A percentile compares a stretch with the other conserved stretches of the same genome.
These are phyloP conservation scores for Aspergillus melleus DNA, from an alignment of 2,329 filamentous ascomycete genomes.

Conservation along the genomic window DNA sequence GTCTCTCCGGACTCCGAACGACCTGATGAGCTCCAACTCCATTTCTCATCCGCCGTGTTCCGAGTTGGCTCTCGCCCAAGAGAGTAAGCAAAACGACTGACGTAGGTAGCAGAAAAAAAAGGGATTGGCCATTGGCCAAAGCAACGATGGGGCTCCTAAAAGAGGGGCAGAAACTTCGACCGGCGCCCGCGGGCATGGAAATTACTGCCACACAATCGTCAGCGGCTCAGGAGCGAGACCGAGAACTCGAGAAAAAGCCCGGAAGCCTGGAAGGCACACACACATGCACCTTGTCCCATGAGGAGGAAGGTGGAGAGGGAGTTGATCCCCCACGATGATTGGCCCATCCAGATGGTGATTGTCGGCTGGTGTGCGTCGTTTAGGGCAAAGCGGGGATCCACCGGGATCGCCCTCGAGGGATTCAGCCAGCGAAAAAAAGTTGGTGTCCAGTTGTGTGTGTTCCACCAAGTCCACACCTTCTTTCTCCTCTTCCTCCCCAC, in stretches of 20 bases:
- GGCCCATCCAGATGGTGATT: slow-evolving; percentile 10
- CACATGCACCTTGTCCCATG: neutral
- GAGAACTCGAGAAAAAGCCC: too few relatives aligned
- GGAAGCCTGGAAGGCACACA: neutral
- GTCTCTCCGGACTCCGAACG: neutral
- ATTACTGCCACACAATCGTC: neutral
- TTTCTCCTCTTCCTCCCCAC: neutral
- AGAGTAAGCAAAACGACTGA: neutral
- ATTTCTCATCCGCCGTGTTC: neutral
- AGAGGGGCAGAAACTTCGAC: slow-evolving; percentile 4
- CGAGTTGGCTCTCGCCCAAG: neutral
- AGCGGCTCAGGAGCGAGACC: neutral
- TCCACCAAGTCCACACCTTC: neutral
- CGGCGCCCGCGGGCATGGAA: neutral
- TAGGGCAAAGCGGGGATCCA: slow-evolving; percentile 1
- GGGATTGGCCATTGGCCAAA: neutral
- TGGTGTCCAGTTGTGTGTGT: too few relatives aligned
- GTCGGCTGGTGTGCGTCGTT: slow-evolving; percentile 6
- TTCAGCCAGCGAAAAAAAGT: neutral
- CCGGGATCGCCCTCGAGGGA: slow-evolving; percentile 6
- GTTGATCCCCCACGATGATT: neutral
- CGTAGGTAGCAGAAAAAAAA: neutral
- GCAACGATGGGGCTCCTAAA: neutral
- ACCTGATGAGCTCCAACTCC: neutral
- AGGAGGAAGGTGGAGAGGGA: neutral